Conservation (phyloP, 2,329 filamentous ascomycete genomes). For the Diaporthe ilicicola region DNA sequence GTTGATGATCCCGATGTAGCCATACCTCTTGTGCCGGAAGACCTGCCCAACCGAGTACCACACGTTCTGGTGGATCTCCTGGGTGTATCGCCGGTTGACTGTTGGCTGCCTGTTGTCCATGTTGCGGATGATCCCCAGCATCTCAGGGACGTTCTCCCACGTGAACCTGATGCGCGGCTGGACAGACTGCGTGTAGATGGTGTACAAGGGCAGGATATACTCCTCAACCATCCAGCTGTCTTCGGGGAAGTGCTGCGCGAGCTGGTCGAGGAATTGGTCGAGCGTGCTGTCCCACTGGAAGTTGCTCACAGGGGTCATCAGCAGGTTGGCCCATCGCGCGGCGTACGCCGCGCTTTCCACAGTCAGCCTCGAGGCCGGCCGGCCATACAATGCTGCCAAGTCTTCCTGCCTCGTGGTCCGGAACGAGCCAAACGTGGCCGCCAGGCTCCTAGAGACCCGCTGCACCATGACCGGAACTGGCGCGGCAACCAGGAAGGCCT, state of each 20-base stretch:
- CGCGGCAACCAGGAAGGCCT: conserved; percentile 70
- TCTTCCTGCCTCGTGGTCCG: conserved; percentile 38
- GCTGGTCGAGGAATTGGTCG: conserved; percentile 69
- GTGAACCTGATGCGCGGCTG: conserved; percentile 41
- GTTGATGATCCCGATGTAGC: conserved; percentile 82
- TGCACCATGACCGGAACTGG: conserved; percentile 73
- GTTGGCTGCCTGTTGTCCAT: conserved; percentile 53
- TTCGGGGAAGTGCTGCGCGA: conserved; percentile 72
- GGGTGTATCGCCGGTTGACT: conserved; percentile 44
- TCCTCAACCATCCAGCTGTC: conserved; percentile 77
- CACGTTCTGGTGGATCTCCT: conserved; percentile 51
- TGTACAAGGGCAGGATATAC: conserved; percentile 71
- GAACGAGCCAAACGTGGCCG: conserved; percentile 70
- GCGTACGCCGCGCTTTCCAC: conserved; percentile 72
- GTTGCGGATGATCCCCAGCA: conserved; percentile 52
- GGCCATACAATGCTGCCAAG: conserved; percentile 51
- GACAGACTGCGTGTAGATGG: conserved; percentile 46
- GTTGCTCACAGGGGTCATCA: conserved; percentile 59
- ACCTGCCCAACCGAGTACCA: conserved; percentile 81
- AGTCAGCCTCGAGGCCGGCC: conserved; percentile 60
- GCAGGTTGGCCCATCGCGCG: conserved; percentile 74
- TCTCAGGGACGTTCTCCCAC: conserved; percentile 47
- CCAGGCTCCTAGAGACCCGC: conserved; percentile 82
- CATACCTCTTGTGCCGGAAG: conserved; percentile 83
- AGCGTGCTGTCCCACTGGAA: conserved; percentile 69